Conservation (phyloP, 345 rosid species). For the Punica granatum region DNA sequence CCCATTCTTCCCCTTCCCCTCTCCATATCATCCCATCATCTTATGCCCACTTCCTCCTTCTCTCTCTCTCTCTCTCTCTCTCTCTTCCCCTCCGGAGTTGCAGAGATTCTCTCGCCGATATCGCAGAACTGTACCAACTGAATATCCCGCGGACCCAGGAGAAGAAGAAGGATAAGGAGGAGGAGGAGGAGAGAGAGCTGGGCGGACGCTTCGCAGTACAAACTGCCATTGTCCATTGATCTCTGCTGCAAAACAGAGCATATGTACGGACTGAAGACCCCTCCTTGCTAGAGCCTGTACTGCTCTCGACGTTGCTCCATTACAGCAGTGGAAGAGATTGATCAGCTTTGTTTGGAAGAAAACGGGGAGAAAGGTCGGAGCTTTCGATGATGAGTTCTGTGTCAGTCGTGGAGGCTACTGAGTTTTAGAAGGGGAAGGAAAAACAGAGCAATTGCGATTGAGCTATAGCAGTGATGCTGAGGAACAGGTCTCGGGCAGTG, state of each 20-base stretch:
- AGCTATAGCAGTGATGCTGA: constrained; percentile 24
- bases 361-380: background rate
- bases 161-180: constrained; percentile 3
- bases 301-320: too few species aligned
- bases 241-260: too few species aligned
- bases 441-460: background rate
- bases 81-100: background rate
- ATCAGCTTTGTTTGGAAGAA: background rate
- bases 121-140: constrained; percentile 7
- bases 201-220: too few species aligned
- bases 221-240: too few species aligned
- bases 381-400: constrained; percentile 1
- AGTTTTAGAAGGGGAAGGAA: constrained; percentile 16
- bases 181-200: background rate
- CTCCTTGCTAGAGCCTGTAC: too few species aligned
- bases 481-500: constrained; percentile 43
- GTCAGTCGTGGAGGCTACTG: constrained; percentile 32
- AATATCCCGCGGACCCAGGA: background rate
- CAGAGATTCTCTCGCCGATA: constrained; percentile 9
- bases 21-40: background rate
- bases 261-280: too few species aligned
- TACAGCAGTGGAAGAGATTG: too few species aligned
- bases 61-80: background rate
- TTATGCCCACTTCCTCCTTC: too few species aligned
- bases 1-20: background rate